Base-by-base conservation (phyloP, 1,139 yeast species). In the Suhomyces guaymorum region DNA sequence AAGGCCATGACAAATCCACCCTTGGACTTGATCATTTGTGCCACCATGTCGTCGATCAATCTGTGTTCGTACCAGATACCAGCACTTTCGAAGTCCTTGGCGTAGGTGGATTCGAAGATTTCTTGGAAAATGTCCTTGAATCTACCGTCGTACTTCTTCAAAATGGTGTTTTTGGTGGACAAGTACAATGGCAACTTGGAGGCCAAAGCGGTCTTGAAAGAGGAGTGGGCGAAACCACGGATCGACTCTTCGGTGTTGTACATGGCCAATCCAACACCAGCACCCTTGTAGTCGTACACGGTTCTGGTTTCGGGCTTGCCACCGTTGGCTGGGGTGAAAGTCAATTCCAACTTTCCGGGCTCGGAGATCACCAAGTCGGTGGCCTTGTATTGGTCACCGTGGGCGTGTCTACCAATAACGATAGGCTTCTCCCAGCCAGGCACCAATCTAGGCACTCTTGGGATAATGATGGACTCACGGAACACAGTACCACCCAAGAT, bases 11-110 rank as follows among this genome's bases (percentile, higher is more conserved):
- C 83, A 64, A 76, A 90, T 11, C 97, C 97, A 52, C 97, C 97
- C 61, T 80, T 79, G 35, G 96, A 87, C 71, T 90, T 90, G 63
- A 90, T 70, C 96, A 90, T 90, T 70, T 90, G 97, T 15, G 97
- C 97, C 42, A 90, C 97, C 97, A 90, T 90, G 61, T 90, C 97
- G 65, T 90, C 97, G 51, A 90, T 90, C 57, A 90, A 74, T 57
- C 97, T 80, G 73, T 90, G 97, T 70, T 90, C 97, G 63, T 86
- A 90, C 90, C 95, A 89, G 61, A 90, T 83, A 16, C 88, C 92
- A 32, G 71, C 70, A 35, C 70, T 70, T 57, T 88, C 96, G 60
- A 90, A 88, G 49, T 79, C 67, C 15, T 66, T 47, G 66, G 82
- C 78, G 71, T 85, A 90, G 49, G 76, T 74, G 32, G 66, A 49